phyloP scores from a whole-genome alignment of 2,329 filamentous ascomycete species.

The Leptosphaerulina australis region DNA sequence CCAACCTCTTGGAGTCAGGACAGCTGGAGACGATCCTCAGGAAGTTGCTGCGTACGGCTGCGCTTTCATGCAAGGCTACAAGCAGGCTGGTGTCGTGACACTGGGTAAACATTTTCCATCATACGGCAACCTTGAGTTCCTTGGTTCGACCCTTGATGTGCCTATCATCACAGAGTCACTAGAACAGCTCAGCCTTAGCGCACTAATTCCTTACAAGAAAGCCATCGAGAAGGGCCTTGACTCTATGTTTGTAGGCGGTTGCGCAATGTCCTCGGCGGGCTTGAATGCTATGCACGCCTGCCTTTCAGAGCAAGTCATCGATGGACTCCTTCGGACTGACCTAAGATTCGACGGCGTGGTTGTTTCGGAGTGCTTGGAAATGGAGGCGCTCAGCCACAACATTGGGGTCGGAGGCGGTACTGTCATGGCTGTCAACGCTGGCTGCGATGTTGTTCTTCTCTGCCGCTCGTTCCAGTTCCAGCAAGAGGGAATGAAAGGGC shows the following conservation, averaged over 20 bases:
- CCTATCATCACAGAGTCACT: slow-evolving; percentile 95
- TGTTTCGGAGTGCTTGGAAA: slow-evolving; percentile 93
- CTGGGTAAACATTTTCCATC: slow-evolving; percentile 97
- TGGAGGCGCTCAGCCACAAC: slow-evolving; percentile 94
- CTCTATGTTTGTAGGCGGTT: slow-evolving; percentile 94
- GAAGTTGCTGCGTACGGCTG: slow-evolving; percentile 93
- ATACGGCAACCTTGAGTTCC: slow-evolving; percentile 92
- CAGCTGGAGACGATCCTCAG: slow-evolving; percentile 89
- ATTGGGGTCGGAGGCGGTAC: slow-evolving; percentile 97
- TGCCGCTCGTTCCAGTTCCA: slow-evolving; percentile 89
- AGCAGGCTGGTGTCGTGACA: slow-evolving; percentile 84
- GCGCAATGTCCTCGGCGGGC: slow-evolving; percentile 86
- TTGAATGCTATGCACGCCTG: slow-evolving; percentile 97
- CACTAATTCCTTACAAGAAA: slow-evolving; percentile 88
- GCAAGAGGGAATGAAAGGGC: slow-evolving; percentile 85
- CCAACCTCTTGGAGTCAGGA: slow-evolving; percentile 87
- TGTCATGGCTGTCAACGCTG: slow-evolving; percentile 96
- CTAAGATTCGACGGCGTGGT: slow-evolving; percentile 90
- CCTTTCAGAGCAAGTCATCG: slow-evolving; percentile 89
- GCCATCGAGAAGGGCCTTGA: slow-evolving; percentile 86
- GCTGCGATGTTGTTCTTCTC: slow-evolving; percentile 87
- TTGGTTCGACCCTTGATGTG: slow-evolving; percentile 88
- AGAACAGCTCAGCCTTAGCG: slow-evolving; percentile 89
- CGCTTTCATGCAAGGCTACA: slow-evolving; percentile 89
- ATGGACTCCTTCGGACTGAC: slow-evolving; percentile 85